A percentile compares a stretch with the other conserved stretches of the same genome.
Conservation (phyloP, 768 basidiomycete species). For the Paxillus rubicundulus region DNA sequence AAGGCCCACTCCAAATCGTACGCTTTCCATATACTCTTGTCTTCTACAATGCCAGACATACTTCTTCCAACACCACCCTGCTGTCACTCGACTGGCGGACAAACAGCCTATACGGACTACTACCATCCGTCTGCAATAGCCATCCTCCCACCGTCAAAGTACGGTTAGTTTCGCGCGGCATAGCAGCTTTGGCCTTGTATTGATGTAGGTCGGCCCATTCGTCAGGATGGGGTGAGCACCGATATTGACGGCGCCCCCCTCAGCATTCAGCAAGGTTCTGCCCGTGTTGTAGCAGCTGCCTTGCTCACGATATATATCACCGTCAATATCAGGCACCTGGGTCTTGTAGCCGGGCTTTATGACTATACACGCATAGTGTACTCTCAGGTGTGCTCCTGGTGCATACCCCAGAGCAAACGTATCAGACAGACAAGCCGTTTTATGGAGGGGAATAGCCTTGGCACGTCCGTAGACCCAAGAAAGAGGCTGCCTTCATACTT, state of each 20-base stretch:
- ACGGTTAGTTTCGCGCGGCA: constrained; percentile 15
- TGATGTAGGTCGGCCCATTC: background rate
- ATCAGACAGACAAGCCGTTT: constrained; percentile 8
- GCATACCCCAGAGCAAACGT: constrained; percentile 16
- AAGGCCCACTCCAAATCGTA: too few relatives aligned
- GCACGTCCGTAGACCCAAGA: too few relatives aligned
- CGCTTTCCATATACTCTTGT: too few relatives aligned
- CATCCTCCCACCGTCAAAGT: constrained; percentile 3
- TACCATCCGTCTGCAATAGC: background rate
- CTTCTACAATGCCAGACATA: too few relatives aligned
- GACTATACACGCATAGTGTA: constrained; percentile 31
- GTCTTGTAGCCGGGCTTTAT: constrained; percentile 23
- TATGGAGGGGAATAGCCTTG: background rate
- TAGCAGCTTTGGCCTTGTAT: background rate
- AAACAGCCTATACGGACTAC: too few relatives aligned
- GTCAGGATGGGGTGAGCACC: background rate
- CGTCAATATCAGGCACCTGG: constrained; percentile 14
- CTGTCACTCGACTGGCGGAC: too few relatives aligned
- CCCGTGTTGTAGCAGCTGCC: background rate
- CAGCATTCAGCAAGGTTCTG: constrained; percentile 9
- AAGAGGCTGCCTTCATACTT: too few relatives aligned
- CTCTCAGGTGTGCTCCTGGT: constrained; percentile 21
- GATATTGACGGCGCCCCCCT: background rate
- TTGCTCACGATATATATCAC: constrained; percentile 11
- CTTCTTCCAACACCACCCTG: too few relatives aligned